Base-by-base conservation (phyloP, 2,329 filamentous ascomycete genomes). In the Myriosclerotinia duriaeana region DNA sequence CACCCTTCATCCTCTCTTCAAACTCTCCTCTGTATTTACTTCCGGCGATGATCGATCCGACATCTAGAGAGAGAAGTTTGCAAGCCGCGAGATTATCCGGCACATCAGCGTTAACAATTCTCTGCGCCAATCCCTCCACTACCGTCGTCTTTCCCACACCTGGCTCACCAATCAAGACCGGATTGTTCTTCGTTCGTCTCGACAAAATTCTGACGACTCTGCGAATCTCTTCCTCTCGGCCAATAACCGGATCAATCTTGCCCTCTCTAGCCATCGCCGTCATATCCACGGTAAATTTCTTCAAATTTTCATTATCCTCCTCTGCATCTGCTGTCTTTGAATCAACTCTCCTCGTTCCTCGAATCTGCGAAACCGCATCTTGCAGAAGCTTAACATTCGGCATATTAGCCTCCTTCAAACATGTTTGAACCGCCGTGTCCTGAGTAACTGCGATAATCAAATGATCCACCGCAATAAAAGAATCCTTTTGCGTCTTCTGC, bases 21-120 rank as follows among this genome's bases (percentile, higher is more conserved):
- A 99, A 99, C 78, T 99, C 95, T 81, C 95, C 95, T 60, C 95
- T 89, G 82, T 96, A 99, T 81, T 99, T 99, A 86, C 93, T 97
- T 72, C 95, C 95, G 67, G 95, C 95, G 70, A 99, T 94, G 66
- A 99, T 83, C 34, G 94, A 91, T 74, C 95, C 95, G 58, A 99
- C 94, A 75, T 99, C 95, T 55, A 99, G 87, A 5, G 95, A 97
- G 66, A 99, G 88, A 68, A 99, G 84, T 78, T 91, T 95, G 85
- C 95, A 99, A 68, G 92, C 89, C 63, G 95, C 93, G 65, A 99
- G 84, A 74, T 97, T 97, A 77, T 96, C 93, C 46, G 95, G 95
- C 4, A 99, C 93, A 82, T 99, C 95, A 67, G 91, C 89, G 76
- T 98, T 97, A 81, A 97, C 93, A 69, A 99, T 98, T 62, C 95